Evolutionary conservation across 768 basidiomycete genomes (phyloP).

Genomic region (Cubamyces sp.): DNA sequence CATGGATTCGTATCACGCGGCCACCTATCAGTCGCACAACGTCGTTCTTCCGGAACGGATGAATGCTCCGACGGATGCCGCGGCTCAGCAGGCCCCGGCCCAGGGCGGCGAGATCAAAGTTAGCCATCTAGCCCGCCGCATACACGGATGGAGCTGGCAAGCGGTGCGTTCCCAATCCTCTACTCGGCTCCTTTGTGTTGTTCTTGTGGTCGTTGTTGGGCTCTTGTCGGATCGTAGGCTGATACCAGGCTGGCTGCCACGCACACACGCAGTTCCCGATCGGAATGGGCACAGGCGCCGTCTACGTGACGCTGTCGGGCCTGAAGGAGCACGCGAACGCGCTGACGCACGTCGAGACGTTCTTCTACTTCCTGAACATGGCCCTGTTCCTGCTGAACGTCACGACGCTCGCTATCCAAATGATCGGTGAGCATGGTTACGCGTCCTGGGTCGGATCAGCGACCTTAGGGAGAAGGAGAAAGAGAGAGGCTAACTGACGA

Average conservation of each 20-base stretch:
- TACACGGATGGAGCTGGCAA: conserved; percentile 57
- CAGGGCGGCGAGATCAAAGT: conserved; percentile 26
- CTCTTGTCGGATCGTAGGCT: too few species aligned
- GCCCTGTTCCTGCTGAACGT: conserved; percentile 48
- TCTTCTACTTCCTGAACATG: conserved; percentile 52
- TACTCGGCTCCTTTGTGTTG: conserved; percentile 33
- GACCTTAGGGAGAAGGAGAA: too few species aligned
- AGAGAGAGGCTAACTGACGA: too few species aligned
- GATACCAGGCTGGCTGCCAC: not conserved
- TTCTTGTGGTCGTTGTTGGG: conserved; percentile 5
- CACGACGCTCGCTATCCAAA: conserved; percentile 46
- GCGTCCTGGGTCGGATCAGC: not conserved
- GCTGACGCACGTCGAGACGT: conserved; percentile 44
- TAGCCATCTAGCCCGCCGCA: conserved; percentile 44
- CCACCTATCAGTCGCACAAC: conserved; percentile 15
- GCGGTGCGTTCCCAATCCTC: conserved; percentile 39
- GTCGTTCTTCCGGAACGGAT: conserved; percentile 12
- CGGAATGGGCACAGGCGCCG: conserved; percentile 54
- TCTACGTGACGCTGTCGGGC: conserved; percentile 51
- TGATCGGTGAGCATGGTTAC: conserved; percentile 40
- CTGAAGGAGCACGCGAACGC: conserved; percentile 39
- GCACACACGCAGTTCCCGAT: conserved; percentile 46
- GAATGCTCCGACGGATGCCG: not conserved
- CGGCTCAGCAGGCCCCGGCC: not conserved
- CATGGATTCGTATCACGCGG: conserved; percentile 16